phyloP scores from a whole-genome alignment of 768 basidiomycete genomes.

The Suillus variegatus region DNA sequence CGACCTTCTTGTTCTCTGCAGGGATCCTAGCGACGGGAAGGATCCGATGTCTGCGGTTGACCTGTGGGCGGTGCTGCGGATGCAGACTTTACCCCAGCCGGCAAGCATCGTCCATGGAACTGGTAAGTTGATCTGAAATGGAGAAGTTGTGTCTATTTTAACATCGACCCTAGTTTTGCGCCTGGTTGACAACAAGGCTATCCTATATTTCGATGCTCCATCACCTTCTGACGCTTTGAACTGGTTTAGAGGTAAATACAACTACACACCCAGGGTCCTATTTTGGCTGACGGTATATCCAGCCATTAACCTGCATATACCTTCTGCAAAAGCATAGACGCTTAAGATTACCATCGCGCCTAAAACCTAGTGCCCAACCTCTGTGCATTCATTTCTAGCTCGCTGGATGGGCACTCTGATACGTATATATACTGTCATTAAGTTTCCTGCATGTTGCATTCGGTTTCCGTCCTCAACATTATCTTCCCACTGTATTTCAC shows the following conservation, averaged over 20 bases:
- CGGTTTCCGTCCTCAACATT: slow-evolving; percentile 18
- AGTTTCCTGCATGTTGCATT: slow-evolving; percentile 31
- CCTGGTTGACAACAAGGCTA: slow-evolving; percentile 89
- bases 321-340: slow-evolving; percentile 71
- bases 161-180: slow-evolving; percentile 59
- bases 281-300: slow-evolving; percentile 10
- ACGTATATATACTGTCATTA: slow-evolving; percentile 40
- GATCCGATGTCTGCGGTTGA: slow-evolving; percentile 79
- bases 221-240: slow-evolving; percentile 83
- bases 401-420: slow-evolving; percentile 22
- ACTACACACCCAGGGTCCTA: not conserved
- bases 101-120: slow-evolving; percentile 90
- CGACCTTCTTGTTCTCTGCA: slow-evolving; percentile 89
- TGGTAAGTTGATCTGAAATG: slow-evolving; percentile 42
- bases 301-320: slow-evolving; percentile 92
- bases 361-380: not conserved
- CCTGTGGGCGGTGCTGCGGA: slow-evolving; percentile 94
- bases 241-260: slow-evolving; percentile 80
- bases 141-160: not conserved
- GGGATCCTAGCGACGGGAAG: slow-evolving; percentile 79
- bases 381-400: slow-evolving; percentile 8
- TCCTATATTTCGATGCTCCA: slow-evolving; percentile 85
- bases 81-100: slow-evolving; percentile 91
- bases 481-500: slow-evolving; percentile 34
- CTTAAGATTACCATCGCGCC: slow-evolving; percentile 12